A percentile compares a stretch with the other conserved stretches of the same genome.
These are phyloP conservation scores for Lasiodiplodia citricola DNA, from an alignment of 2,329 filamentous ascomycete species.

Conservation along the genomic window DNA sequence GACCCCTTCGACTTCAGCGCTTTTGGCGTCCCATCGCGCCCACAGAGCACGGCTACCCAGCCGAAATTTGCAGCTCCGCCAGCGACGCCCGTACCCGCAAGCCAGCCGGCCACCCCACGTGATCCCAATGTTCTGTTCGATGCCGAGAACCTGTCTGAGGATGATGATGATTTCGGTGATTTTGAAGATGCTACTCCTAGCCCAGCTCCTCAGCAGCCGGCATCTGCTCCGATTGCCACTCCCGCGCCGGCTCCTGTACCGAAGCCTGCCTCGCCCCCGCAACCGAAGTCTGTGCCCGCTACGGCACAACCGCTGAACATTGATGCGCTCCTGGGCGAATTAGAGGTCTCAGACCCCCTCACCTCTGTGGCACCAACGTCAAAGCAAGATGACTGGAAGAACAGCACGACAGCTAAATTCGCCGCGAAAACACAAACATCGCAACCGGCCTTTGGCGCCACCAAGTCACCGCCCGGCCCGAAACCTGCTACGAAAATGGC, in stretches of 20 bases:
- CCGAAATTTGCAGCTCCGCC: not conserved
- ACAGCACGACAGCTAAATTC: slow-evolving; percentile 23
- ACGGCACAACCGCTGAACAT: slow-evolving; percentile 17
- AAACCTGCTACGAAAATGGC: slow-evolving; percentile 30
- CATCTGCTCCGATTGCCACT: slow-evolving; percentile 27
- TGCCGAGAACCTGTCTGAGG: slow-evolving; percentile 44
- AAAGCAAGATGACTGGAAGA: slow-evolving; percentile 23
- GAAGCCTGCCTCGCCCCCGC: slow-evolving; percentile 11
- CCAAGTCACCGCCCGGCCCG: slow-evolving; percentile 35
- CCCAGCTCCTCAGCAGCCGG: slow-evolving; percentile 1
- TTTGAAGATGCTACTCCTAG: slow-evolving; percentile 33
- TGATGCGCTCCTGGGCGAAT: slow-evolving; percentile 10
- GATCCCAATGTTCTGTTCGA: slow-evolving; percentile 49
- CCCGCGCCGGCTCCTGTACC: not conserved
- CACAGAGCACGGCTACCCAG: not conserved
- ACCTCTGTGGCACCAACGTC: slow-evolving; percentile 22
- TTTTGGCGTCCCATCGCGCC: slow-evolving; percentile 20
- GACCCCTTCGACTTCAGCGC: slow-evolving; percentile 25
- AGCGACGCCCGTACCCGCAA: not conserved
- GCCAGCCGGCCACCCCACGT: slow-evolving; percentile 27
- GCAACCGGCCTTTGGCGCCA: slow-evolving; percentile 4
- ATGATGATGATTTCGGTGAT: slow-evolving; percentile 44
- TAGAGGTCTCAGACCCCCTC: slow-evolving; percentile 16
- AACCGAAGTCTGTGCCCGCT: slow-evolving; percentile 27
- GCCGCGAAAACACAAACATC: slow-evolving; percentile 12